Base-by-base conservation (phyloP, 2,329 filamentous ascomycete genomes). In the Phoma sp. region DNA sequence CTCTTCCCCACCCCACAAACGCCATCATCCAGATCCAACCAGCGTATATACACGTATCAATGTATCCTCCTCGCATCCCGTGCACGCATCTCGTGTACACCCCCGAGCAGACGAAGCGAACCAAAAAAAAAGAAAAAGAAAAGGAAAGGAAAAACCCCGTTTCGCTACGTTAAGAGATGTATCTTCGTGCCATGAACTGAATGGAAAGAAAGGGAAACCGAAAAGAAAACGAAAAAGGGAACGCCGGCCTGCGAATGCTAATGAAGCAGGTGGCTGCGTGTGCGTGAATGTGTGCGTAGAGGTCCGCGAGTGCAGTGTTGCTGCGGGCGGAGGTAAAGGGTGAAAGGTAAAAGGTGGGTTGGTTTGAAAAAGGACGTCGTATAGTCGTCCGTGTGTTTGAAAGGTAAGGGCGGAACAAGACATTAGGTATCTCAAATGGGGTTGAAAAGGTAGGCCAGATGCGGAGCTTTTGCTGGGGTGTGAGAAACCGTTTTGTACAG, bases 401-500 rank as follows among this genome's bases (percentile, higher is more conserved):
- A 43, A 25, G 37, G 39, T 32, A 32, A 34, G 9, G 51, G 29
- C 39, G 26, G 25, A 40, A 42, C 17, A 50, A 56, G 47, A 51
- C 47, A 56, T 56, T 56, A 56, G 53, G 37, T 53, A 43, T 56
- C 47, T 47, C 47, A 23, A 51, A 47, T n/a, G n/a, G 15, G 15
- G 52, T 32, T 46, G 40, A 50, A 42, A 50, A 34, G 32, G 39
- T 20, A 25, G 28, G 17, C 32, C n/a, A n/a, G 33, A 14, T 21
- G 37, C 38, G 33, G 25, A 11, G 18, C 33, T 40, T 45, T 40
- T 46, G 45, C 34, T 28, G 26, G 20, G 45, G 17, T 23, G 17
- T 21, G 26, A 32, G 39, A 43, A 30, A 26, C 37, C 46, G 42
- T 32, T 54, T 50, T 50, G 40, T 50, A 56, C 53, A 56, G 25